Percentiles rank a stretch among this genome's conserved stretches.
phyloP scores from a whole-genome alignment of 2,329 filamentous ascomycete genomes.

The Colletotrichum spinosum region DNA sequence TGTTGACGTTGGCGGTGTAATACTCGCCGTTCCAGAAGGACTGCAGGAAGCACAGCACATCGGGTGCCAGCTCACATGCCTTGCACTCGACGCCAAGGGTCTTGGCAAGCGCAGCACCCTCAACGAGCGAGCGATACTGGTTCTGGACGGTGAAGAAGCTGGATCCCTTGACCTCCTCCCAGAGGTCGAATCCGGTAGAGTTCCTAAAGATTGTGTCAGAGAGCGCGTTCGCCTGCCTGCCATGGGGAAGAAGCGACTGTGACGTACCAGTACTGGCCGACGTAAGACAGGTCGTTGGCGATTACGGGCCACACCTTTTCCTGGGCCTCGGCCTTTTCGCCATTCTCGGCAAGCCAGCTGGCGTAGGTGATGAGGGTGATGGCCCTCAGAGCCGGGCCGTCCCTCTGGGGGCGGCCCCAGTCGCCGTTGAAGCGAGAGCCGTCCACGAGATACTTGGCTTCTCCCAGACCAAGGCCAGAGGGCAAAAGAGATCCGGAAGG shows the following conservation, averaged over 20 bases:
- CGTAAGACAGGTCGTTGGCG: constrained; percentile 67
- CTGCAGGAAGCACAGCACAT: constrained; percentile 65
- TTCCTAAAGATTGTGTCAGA: constrained; percentile 48
- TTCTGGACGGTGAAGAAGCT: constrained; percentile 70
- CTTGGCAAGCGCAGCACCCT: constrained; percentile 63
- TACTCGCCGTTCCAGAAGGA: constrained; percentile 69
- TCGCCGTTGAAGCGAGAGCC: constrained; percentile 59
- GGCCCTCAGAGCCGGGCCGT: constrained; percentile 70
- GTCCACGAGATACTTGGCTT: constrained; percentile 67
- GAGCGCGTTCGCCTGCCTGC: neutral
- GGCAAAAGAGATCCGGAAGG: constrained; percentile 61
- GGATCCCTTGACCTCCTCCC: constrained; percentile 69
- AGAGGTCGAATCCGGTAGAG: constrained; percentile 68
- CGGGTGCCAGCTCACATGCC: constrained; percentile 62
- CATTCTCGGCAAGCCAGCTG: constrained; percentile 61
- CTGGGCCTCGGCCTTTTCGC: constrained; percentile 51
- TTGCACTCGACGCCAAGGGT: constrained; percentile 60
- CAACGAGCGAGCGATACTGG: constrained; percentile 62
- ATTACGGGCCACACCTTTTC: constrained; percentile 66
- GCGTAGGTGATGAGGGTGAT: constrained; percentile 67
- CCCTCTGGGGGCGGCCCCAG: constrained; percentile 70
- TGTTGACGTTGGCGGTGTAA: constrained; percentile 64
- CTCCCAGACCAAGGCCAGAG: constrained; percentile 60
- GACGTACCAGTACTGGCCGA: constrained; percentile 60
- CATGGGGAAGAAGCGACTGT: neutral